These are phyloP conservation scores for Rhodosporidiobolus sp. DNA, from an alignment of 768 basidiomycete genomes.

Conservation along the genomic window DNA sequence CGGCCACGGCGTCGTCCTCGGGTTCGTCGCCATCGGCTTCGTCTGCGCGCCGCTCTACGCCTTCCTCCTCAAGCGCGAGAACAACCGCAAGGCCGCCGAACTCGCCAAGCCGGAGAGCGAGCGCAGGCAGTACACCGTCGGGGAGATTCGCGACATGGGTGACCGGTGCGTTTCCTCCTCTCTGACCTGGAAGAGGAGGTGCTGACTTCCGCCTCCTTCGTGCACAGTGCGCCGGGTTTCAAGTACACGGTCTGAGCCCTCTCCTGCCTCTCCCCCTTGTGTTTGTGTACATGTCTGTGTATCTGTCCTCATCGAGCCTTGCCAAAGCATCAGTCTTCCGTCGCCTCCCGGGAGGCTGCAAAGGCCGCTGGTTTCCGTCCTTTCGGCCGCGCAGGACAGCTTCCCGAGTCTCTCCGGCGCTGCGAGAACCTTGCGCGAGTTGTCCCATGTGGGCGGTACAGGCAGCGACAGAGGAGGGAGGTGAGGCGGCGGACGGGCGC, in stretches of 20 bases:
- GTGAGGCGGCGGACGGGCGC: too few relatives aligned
- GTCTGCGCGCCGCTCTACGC: constrained; percentile 33
- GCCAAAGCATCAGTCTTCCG: too few relatives aligned
- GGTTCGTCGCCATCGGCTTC: constrained; percentile 36
- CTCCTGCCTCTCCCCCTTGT: too few relatives aligned
- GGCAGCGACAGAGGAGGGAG: too few relatives aligned
- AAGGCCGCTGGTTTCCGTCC: too few relatives aligned
- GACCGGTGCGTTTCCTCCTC: constrained; percentile 29
- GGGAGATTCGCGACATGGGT: constrained; percentile 41
- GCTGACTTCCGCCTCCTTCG: neutral
- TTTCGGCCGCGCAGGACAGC: too few relatives aligned
- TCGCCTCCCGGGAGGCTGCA: too few relatives aligned
- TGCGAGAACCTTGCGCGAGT: too few relatives aligned
- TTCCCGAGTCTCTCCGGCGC: too few relatives aligned
- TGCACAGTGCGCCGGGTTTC: constrained; percentile 29
- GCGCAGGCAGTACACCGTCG: constrained; percentile 32
- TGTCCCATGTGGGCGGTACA: too few relatives aligned
- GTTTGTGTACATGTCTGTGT: too few relatives aligned
- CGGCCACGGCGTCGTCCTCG: constrained; percentile 41
- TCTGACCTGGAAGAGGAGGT: neutral
- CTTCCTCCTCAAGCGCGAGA: constrained; percentile 30
- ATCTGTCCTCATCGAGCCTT: too few relatives aligned
- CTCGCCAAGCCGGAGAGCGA: constrained; percentile 37
- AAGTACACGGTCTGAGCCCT: constrained; percentile 38
- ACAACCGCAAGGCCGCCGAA: constrained; percentile 27